These are phyloP conservation scores for Aurantiochytrium sp. DNA, from an alignment of 108 stramenopile species.

Conservation along the genomic window DNA sequence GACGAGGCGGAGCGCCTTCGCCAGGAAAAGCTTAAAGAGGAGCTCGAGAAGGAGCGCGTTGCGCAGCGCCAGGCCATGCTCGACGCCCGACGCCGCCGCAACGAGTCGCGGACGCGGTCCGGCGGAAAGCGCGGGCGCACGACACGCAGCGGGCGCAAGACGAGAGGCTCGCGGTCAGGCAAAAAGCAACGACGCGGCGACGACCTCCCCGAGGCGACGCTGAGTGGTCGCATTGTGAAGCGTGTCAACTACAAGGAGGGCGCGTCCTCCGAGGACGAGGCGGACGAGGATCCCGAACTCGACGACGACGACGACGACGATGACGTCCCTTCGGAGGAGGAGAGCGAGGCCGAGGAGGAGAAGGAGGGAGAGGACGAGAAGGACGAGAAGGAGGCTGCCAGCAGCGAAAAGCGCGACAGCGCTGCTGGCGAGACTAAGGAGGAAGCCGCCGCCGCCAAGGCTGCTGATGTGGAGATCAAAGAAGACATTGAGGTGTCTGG, in stretches of 20 bases:
- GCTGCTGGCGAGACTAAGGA: neutral
- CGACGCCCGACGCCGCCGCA: neutral
- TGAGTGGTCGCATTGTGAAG: neutral
- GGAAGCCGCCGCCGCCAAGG: neutral
- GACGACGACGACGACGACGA: slow-evolving; percentile 11
- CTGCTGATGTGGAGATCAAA: neutral
- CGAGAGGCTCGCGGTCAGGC: neutral
- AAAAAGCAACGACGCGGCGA: neutral
- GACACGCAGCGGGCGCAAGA: neutral
- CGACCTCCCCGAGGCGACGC: neutral
- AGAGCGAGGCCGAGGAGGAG: neutral
- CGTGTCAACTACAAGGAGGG: slow-evolving; percentile 13
- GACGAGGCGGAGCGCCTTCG: slow-evolving; percentile 14
- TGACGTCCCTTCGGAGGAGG: neutral
- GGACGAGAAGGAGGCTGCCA: neutral
- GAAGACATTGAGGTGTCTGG: slow-evolving; percentile 19
- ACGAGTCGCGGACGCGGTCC: neutral
- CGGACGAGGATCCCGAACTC: neutral
- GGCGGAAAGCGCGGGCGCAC: neutral
- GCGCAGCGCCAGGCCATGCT: neutral
- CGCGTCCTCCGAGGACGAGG: neutral
- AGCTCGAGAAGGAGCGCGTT: neutral
- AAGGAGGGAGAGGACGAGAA: neutral
- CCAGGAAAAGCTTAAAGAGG: neutral
- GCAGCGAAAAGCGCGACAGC: too few species aligned